phyloP scores from a whole-genome alignment of 2,329 filamentous ascomycete genomes.

The Talaromyces albobiverticillius region DNA sequence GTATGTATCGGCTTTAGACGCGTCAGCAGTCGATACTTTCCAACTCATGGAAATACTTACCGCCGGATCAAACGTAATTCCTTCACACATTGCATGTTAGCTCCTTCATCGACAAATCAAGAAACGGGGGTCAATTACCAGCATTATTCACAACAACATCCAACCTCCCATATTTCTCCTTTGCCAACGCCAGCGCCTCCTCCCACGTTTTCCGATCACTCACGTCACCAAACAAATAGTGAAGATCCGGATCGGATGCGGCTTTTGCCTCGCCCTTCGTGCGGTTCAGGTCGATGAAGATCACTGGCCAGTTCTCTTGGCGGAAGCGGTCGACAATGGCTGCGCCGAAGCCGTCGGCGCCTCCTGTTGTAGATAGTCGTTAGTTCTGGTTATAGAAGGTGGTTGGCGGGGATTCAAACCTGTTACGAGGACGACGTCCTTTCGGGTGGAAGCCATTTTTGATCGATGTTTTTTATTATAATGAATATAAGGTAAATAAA shows the following conservation, averaged over 20 bases:
- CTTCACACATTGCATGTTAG: too few species aligned
- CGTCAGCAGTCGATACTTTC: too few species aligned
- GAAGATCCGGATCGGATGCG: background rate
- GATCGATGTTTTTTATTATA: too few species aligned
- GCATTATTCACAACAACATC: constrained; percentile 21
- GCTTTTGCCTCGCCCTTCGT: constrained; percentile 6
- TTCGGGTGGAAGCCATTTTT: too few species aligned
- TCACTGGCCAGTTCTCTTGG: constrained; percentile 10
- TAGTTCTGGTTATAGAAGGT: too few species aligned
- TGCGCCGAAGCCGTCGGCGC: constrained; percentile 16
- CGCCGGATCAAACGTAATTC: too few species aligned
- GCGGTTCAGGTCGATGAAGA: constrained; percentile 13
- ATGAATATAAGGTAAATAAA: too few species aligned
- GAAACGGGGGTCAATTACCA: background rate
- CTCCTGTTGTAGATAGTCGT: too few species aligned
- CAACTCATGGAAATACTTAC: too few species aligned
- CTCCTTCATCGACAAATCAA: too few species aligned
- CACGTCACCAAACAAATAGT: background rate
- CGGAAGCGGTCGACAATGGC: constrained; percentile 15
- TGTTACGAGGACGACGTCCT: too few species aligned
- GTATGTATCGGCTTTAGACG: background rate
- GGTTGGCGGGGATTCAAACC: too few species aligned
- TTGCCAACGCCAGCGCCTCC: background rate
- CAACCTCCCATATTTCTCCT: constrained; percentile 14
- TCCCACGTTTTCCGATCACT: background rate